A percentile compares a stretch with the other conserved stretches of the same genome.
phyloP scores from a whole-genome alignment of 2,329 filamentous ascomycete species.

The Aureobasidium sp. region DNA sequence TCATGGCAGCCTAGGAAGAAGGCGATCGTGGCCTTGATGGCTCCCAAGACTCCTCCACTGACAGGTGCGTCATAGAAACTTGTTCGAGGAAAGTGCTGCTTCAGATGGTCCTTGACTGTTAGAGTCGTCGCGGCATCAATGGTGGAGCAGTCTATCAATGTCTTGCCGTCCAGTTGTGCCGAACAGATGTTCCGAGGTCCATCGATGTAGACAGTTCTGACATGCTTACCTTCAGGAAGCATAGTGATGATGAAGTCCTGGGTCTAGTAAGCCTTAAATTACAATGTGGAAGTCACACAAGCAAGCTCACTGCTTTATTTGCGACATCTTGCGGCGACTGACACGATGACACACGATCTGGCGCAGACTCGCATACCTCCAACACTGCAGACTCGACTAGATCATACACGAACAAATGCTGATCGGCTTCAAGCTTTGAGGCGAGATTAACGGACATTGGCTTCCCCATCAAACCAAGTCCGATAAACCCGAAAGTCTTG shows the following conservation, averaged over 20 bases:
- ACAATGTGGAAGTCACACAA: neutral
- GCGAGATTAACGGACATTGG: slow-evolving; percentile 46
- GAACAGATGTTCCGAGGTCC: slow-evolving; percentile 34
- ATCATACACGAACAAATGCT: slow-evolving; percentile 42
- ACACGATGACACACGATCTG: slow-evolving; percentile 31
- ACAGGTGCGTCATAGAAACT: slow-evolving; percentile 48
- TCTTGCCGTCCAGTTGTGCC: slow-evolving; percentile 34
- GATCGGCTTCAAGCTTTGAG: slow-evolving; percentile 35
- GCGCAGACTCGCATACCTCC: slow-evolving; percentile 33
- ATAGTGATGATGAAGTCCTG: slow-evolving; percentile 45
- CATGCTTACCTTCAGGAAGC: slow-evolving; percentile 46
- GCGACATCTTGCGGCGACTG: slow-evolving; percentile 41
- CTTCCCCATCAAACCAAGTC: slow-evolving; percentile 47
- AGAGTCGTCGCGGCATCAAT: slow-evolving; percentile 42
- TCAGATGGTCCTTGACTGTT: slow-evolving; percentile 12
- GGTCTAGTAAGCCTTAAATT: neutral
- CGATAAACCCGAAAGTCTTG: slow-evolving; percentile 40
- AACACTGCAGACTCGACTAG: slow-evolving; percentile 36
- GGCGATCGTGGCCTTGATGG: slow-evolving; percentile 42
- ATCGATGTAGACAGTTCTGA: slow-evolving; percentile 43
- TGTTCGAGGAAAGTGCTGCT: slow-evolving; percentile 30
- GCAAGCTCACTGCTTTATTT: slow-evolving; percentile 37
- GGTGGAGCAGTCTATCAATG: slow-evolving; percentile 48
- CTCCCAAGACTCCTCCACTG: slow-evolving; percentile 45
- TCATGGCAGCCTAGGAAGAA: slow-evolving; percentile 48